Conservation (phyloP, 2,329 filamentous ascomycete genomes). For the Fusarium sp. region DNA sequence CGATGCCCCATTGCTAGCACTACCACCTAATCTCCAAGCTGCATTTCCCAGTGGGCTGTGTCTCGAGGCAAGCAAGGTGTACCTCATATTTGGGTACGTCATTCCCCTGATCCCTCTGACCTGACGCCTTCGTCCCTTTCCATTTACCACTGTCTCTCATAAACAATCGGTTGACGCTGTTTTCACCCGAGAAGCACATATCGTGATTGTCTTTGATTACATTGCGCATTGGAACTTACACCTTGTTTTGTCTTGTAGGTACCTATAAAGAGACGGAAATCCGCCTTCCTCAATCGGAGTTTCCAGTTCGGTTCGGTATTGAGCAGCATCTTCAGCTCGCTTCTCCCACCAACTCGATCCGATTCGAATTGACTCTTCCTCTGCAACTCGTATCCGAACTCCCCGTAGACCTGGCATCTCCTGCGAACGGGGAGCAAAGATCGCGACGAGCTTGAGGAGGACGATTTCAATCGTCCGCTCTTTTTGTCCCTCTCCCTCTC, state of each 20-base stretch:
- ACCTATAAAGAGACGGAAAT: slow-evolving; percentile 11
- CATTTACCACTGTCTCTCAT: slow-evolving; percentile 4
- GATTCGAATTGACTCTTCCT: slow-evolving; percentile 11
- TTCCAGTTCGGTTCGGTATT: neutral
- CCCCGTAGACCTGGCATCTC: neutral
- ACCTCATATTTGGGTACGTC: slow-evolving; percentile 4
- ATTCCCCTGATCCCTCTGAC: neutral
- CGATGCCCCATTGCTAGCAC: slow-evolving; percentile 11
- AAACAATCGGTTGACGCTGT: slow-evolving; percentile 1
- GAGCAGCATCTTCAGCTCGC: slow-evolving; percentile 26
- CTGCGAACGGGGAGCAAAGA: neutral
- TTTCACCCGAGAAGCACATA: neutral
- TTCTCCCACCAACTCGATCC: slow-evolving; percentile 18
- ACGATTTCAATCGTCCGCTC: slow-evolving; percentile 3
- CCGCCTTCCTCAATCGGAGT: neutral
- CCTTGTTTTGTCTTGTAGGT: neutral
- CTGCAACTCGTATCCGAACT: slow-evolving; percentile 13
- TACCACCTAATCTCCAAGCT: slow-evolving; percentile 31
- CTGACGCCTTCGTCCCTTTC: slow-evolving; percentile 21
- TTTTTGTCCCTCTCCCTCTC: neutral
- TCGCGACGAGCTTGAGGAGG: slow-evolving; percentile 1
- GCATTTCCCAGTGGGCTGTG: slow-evolving; percentile 30
- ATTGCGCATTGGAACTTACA: slow-evolving; percentile 28
- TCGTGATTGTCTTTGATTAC: slow-evolving; percentile 22
- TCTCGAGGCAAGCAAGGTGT: slow-evolving; percentile 19